Evolutionary conservation across 192 early-diverging fungal species (phyloP).

Genomic region (Chytriomyces sp.): DNA sequence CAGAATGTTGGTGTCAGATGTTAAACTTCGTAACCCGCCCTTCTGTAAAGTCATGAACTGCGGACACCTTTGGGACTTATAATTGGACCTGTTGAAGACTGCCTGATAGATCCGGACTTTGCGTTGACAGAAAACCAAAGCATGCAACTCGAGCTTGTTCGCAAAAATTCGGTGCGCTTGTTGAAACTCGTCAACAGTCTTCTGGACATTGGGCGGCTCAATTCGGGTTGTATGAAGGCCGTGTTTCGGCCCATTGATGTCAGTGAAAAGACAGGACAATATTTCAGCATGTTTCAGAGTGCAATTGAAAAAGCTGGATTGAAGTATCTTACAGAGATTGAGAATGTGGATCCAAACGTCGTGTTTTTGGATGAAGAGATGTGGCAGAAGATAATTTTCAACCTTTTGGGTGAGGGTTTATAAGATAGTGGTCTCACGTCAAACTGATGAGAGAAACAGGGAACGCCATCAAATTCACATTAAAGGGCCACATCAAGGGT

Average conservation of each 20-base stretch:
- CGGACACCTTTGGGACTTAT: conserved; percentile 60
- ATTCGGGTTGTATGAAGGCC: conserved; percentile 58
- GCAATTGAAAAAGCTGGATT: conserved; percentile 51
- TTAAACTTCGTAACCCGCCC: not conserved
- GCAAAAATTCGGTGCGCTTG: conserved; percentile 53
- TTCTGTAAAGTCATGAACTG: conserved; percentile 37
- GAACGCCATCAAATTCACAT: conserved; percentile 54
- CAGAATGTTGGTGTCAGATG: not conserved
- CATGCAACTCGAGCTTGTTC: conserved; percentile 42
- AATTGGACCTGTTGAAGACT: conserved; percentile 55
- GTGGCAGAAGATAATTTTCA: conserved; percentile 66
- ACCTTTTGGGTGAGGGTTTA: conserved; percentile 55
- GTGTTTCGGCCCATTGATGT: conserved; percentile 53
- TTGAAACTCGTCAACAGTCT: conserved; percentile 60
- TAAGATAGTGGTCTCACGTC: too few relatives aligned
- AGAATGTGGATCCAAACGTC: not conserved
- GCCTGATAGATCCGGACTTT: conserved; percentile 31
- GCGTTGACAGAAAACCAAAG: conserved; percentile 27
- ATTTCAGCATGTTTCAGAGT: conserved; percentile 57
- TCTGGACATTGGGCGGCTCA: conserved; percentile 56
- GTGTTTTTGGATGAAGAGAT: conserved; percentile 61
- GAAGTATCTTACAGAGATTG: conserved; percentile 44
- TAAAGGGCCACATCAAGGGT: conserved; percentile 39
- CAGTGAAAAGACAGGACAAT: conserved; percentile 47
- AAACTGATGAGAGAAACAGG: too few relatives aligned